Evolutionary conservation across 495 filamentous ascomycete genomes (phyloP).

Genomic region (Podospora australis): DNA sequence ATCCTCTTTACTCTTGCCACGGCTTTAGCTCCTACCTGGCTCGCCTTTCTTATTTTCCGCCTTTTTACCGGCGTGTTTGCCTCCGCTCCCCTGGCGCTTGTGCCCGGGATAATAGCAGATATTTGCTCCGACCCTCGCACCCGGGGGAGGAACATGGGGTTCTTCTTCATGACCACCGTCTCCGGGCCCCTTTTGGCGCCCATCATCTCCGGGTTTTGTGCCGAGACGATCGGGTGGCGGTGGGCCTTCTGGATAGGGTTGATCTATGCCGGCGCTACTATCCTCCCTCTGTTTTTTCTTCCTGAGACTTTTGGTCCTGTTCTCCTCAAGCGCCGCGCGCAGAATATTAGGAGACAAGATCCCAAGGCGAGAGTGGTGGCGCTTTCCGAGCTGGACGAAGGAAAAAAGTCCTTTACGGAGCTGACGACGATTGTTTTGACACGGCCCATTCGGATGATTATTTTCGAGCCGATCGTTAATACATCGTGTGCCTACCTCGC

Average conservation of each 20-base stretch:
- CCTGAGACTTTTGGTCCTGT: conserved; percentile 59
- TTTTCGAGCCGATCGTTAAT: conserved; percentile 45
- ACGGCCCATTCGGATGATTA: conserved; percentile 37
- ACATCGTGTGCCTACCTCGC: conserved; percentile 63
- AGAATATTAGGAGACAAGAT: conserved; percentile 43
- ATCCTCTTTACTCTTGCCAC: conserved; percentile 62
- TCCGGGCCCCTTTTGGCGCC: conserved; percentile 63
- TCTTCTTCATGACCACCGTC: conserved; percentile 60
- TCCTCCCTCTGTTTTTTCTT: conserved; percentile 45
- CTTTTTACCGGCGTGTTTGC: conserved; percentile 58
- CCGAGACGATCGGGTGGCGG: conserved; percentile 53
- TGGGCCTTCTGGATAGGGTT: conserved; percentile 61
- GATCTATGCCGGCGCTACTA: conserved; percentile 47
- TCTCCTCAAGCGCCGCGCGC: conserved; percentile 51
- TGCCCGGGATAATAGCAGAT: conserved; percentile 71
- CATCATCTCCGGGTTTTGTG: conserved; percentile 58
- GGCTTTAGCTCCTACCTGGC: conserved; percentile 63
- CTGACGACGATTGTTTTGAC: conserved; percentile 33
- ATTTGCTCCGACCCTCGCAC: conserved; percentile 48
- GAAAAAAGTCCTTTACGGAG: conserved; percentile 23
- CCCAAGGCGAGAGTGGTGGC: conserved; percentile 28
- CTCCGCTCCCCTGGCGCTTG: conserved; percentile 60
- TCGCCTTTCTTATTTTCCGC: conserved; percentile 60
- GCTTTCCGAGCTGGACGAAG: conserved; percentile 32
- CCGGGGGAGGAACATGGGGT: conserved; percentile 63